Percentiles rank a stretch among this genome's conserved stretches.
Conservation (phyloP, 345 rosid genomes). For the Mangifera indica region DNA sequence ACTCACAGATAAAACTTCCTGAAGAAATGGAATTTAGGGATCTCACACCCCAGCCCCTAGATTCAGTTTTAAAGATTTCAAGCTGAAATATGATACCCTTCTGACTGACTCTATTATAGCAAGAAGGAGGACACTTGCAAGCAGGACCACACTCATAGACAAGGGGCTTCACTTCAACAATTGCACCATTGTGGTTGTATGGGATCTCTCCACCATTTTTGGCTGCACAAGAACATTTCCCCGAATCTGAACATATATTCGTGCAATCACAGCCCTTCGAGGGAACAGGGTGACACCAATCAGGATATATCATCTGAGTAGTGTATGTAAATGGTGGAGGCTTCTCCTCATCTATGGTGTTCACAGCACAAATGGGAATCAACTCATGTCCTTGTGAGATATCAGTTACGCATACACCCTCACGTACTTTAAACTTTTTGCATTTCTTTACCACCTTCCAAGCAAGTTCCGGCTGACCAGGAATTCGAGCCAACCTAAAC, state of each 20-base stretch:
- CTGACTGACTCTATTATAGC: slow-evolving; percentile 77
- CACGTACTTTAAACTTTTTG: slow-evolving; percentile 39
- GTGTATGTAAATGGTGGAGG: slow-evolving; percentile 67
- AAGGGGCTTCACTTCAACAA: slow-evolving; percentile 57
- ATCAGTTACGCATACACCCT: slow-evolving; percentile 62
- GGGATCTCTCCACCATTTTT: slow-evolving; percentile 81
- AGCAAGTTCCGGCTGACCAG: slow-evolving; percentile 80
- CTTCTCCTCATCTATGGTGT: slow-evolving; percentile 62
- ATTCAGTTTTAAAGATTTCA: slow-evolving; percentile 76
- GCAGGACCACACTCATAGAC: slow-evolving; percentile 84
- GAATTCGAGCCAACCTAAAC: slow-evolving; percentile 56
- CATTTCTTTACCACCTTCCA: slow-evolving; percentile 73
- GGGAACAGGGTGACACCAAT: slow-evolving; percentile 46
- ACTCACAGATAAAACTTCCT: slow-evolving; percentile 88
- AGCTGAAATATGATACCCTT: slow-evolving; percentile 68
- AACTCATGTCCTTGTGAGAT: slow-evolving; percentile 68
- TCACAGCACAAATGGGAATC: slow-evolving; percentile 67
- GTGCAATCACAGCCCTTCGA: slow-evolving; percentile 59
- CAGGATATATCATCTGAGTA: slow-evolving; percentile 53
- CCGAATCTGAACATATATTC: slow-evolving; percentile 47
- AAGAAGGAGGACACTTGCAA: slow-evolving; percentile 75
- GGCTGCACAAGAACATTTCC: slow-evolving; percentile 51
- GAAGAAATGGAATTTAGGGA: slow-evolving; percentile 69
- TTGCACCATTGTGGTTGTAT: slow-evolving; percentile 69
- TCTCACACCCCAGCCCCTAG: slow-evolving; percentile 94